Base-by-base conservation (phyloP, 2,329 filamentous ascomycete species). In the Penicillium paneum region DNA sequence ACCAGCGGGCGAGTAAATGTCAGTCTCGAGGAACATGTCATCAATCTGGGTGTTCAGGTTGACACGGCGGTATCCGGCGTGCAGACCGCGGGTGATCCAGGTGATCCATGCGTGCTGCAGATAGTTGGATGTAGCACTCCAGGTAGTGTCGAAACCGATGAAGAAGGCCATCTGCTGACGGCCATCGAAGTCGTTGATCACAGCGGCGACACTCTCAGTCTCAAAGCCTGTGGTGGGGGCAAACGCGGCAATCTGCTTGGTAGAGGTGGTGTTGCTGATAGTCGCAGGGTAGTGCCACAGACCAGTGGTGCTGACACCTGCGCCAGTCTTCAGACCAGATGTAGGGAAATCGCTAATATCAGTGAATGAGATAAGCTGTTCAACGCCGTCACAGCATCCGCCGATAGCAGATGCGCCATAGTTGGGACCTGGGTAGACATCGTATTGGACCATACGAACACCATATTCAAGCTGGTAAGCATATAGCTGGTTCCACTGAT, bases 111-210 rank as follows among this genome's bases (percentile, higher is more conserved):
- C 76, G 68, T 86, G 83, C 68, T 85, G 83, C 45, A 85, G 67
- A 63, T 78, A 83, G 67, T 78, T 84, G 62, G 80, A 83, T 2
- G 82, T 79, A 13, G 77, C 61, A 55, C 78, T 76, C 80, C 79
- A 82, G 42, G 74, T 72, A 7, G 78, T 75, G 43, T 79, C 79
- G 58, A 81, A 84, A 15, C 74, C 71, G 49, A 81, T 78, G 71
- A 85, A 85, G 73, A 81, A 85, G 3, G 78, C 83, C 81, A 86
- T 83, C 69, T 86, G 82, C 70, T 85, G 76, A 56, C 83, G 77
- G 13, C 76, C 77, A 50, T 74, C 74, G 58, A 83, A 80, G 54
- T 79, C 78, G 66, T 85, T 85, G 66, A 86, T 83, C 48, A 86
- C 81, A 36, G 77, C 83, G 45, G 83, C 83, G 24, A 77, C 80